Evolutionary conservation across 805 yeast species (phyloP), one percentile per base, ranked within the genome.

Genomic region (Saturnispora zaruensis): DNA sequence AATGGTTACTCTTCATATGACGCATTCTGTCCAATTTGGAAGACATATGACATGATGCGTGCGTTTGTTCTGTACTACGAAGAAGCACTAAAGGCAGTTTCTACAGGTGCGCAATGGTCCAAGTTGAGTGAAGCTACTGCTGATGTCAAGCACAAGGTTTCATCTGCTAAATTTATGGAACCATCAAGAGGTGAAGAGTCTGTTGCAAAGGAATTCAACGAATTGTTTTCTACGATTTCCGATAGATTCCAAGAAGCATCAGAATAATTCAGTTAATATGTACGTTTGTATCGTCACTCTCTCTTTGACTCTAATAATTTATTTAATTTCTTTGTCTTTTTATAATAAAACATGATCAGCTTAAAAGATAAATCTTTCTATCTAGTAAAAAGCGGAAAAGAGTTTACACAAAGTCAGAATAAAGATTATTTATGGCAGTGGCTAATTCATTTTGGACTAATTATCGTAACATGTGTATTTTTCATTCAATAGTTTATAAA

Each of bases 11-110:
- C 99, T 44, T 75, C 96, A 41, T 93, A 93, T 67, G 99, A 93
- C 71, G 96, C 96, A 36, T 93, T 89, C 85, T 93, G 99, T 74
- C 99, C 99, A 58, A 87, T 93, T 65, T 93, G 99, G 99, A 93
- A 93, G 77, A 93, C 99, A 44, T 84, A 79, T 60, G 93, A 87
- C 67, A 93, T 93, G 99, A 90, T 93, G 98, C 89, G 86, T 70
- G 84, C 90, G 9, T 93, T 93, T 63, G 81, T 90, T 52, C 71
- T 89, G 33, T 93, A 93, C 71, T 81, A 87, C 64, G 97, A 91
- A 59, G 98, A 93, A 74, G 97, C 99, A 30, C 98, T 91, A 73
- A 90, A 89, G 74, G 96, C 98, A 14, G 85, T 91, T 54, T 77
- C 96, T 37, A 81, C 84, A 60, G 98, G 98, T 64, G 91, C 96